Base-by-base conservation (phyloP, 148 eudicot genomes). In the Gaultheria prostrata region DNA sequence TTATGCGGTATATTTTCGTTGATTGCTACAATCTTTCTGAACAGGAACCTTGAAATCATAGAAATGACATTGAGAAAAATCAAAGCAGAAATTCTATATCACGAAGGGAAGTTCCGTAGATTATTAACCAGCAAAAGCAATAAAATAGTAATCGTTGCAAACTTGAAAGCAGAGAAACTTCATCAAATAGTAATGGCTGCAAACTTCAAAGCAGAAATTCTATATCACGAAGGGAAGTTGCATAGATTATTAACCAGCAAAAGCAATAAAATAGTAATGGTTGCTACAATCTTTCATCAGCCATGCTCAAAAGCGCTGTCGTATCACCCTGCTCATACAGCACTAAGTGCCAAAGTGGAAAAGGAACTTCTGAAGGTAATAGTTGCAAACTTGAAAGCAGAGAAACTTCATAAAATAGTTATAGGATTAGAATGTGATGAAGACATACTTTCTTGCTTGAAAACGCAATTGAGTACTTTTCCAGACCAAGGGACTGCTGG, bases 251-350 rank as follows among this genome's bases (percentile, higher is more conserved):
- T 50, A 32, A 32, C 56, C 80, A 78, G 26, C 49, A 78, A 78
- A 78, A 54, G 80, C 67, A 78, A 32, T 32, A 78, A 77, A 78
- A 51, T 86, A 91, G 92, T 92, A 91, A 90, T n/a, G 93, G 93
- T 85, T 82, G 92, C 93, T 77, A 91, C n/a, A 84, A 76, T 87
- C 92, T 77, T 90, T 91, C 28, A 46, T 90, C 92, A 20, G 89
- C 88, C 92, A 91, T 89, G 85, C 88, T 92, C 81, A 88, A 84
- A 45, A 91, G 93, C 17, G 92, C 90, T 63, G 91, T 77, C 93
- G 88, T 91, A 85, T 91, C 93, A 80, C 90, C 92, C 93, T 90
- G 84, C 73, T 83, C 59, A 85, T 85, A 82, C 15, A 82, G 70
- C 70, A 71, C 17, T 20, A 70, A 14, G 24, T 24, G 43, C 21